Evolutionary conservation across 1,284 basidiomycete genomes (phyloP), one percentile per base, ranked within the genome.

Genomic region (Ceratobasidium sp.): DNA sequence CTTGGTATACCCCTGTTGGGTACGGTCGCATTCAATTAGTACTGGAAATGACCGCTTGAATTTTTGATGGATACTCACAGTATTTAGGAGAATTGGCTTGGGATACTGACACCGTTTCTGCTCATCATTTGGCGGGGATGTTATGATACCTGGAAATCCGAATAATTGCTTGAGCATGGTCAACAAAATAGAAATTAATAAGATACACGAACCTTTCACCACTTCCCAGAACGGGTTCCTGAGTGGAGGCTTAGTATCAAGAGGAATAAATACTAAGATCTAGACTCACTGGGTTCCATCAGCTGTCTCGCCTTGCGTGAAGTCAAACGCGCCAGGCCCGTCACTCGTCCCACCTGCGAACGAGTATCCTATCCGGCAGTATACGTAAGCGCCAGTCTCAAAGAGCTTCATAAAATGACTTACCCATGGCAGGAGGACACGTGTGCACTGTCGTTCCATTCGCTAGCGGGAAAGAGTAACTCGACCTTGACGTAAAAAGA

Each of bases 211-310:
- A 86, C 87, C 87, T 82, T 92, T 93, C 50, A 93, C 90, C 44
- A 93, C 77, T 77, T 93, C 86, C 91, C 93, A 94, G 80, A 94
- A 91, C 0, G 91, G 90, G 78, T 94, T 94, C 80, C 90, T 91
- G 72, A 74, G 74, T 59, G 69, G 74, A n/a, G 74, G 47, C 63
- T 41, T 23, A 43, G 11, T 8, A n/a, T 32, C 46, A 57, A 11
- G 35, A 43, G 41, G 4, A n/a, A 41, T 28, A 14, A 44, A 52
- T 8, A 28, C 58, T 1, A 14, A 61, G 9, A 9, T 66, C 63
- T 30, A 52, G 62, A 79, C 86, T 73, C 80, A 89, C 85, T 86
- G 88, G 7, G 88, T 88, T 9, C 86, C 84, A 79, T 93, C 58
- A 13, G 58, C 58, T 43, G 58, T 93, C 75, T 87, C 84, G 2